Base-by-base conservation (phyloP, 192 early-diverging fungal genomes). In the Coemansia erecta region DNA sequence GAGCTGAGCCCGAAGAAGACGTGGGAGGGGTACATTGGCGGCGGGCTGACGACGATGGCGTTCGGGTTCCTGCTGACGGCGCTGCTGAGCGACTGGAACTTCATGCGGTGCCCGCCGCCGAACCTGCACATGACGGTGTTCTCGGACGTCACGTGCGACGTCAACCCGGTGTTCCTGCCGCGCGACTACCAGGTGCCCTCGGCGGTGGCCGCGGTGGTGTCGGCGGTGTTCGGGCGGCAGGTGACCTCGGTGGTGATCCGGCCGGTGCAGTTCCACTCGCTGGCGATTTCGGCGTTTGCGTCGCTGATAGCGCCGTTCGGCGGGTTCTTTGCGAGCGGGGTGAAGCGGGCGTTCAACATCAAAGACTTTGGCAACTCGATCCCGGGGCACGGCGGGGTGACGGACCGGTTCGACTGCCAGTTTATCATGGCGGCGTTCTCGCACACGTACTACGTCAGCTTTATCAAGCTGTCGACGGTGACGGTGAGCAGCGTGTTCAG, bases 321-420 rank as follows among this genome's bases (percentile, higher is more conserved):
- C 53, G 96, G 96, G 12, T 98, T 97, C 83, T 98, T 98, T 82
- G 96, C 96, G 8, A 90, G 88, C 62, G 95, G 93, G 15, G 88
- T 95, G 56, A 98, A 98, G 75, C 84, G 96, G 26, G 96, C 96
- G 1, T 95, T 98, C 81, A 93, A 95, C 48, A 89, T 96, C 71
- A 97, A 98, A 72, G 96, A 98, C 69, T 98, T 95, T 79, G 91
- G 92, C 11, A 87, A 95, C 67, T 92, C 88, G 33, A 98, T 98
- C 59, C 96, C 96, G 7, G 96, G 96, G 19, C 96, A 98, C 59
- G 96, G 96, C 61, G 96, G 96, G 24, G 83, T 97, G 24, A 97
- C 96, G 0, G 96, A 98, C 78, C 87, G 96, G 23, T 94, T 98
- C 84, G 94, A 98, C 68, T 98, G 96, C 68, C 96, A 98, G 82